Percentiles rank a stretch among this genome's conserved stretches.
Conservation (phyloP, 768 basidiomycete genomes). For the Tylopilus vinaceipallidus region DNA sequence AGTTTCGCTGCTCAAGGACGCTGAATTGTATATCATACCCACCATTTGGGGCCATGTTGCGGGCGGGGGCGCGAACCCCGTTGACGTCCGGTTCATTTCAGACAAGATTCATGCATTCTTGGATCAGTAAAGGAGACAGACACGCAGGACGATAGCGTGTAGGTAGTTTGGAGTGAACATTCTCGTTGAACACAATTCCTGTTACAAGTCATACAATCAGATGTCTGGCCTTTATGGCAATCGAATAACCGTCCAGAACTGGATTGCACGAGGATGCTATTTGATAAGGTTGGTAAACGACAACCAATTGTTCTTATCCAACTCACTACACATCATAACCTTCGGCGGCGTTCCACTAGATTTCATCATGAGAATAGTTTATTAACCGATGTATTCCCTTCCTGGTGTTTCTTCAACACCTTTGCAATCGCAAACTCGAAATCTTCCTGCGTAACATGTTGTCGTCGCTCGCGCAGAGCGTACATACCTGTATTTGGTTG, state of each 20-base stretch:
- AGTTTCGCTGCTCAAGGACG: slow-evolving; percentile 40
- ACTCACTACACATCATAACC: too few relatives aligned
- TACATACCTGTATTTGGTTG: too few relatives aligned
- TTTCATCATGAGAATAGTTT: too few relatives aligned
- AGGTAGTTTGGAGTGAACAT: slow-evolving; percentile 1
- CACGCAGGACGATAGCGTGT: not conserved
- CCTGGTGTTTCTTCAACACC: too few relatives aligned
- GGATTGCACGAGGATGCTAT: not conserved
- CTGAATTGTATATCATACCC: slow-evolving; percentile 50
- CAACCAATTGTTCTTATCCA: too few relatives aligned
- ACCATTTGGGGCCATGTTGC: slow-evolving; percentile 60
- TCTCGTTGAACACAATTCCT: not conserved
- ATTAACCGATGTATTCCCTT: too few relatives aligned
- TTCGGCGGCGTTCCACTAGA: too few relatives aligned
- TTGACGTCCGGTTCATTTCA: slow-evolving; percentile 42
- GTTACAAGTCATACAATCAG: not conserved
- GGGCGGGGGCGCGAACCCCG: slow-evolving; percentile 42
- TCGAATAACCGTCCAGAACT: not conserved
- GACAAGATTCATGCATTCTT: slow-evolving; percentile 43
- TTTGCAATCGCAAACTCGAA: too few relatives aligned
- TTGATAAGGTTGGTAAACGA: not conserved
- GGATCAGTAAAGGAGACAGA: slow-evolving; percentile 21
- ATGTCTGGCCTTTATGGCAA: not conserved
- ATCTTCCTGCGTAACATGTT: too few relatives aligned
- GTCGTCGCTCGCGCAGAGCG: too few relatives aligned